These are phyloP conservation scores for Colletotrichum neosansevieriae DNA, from an alignment of 2,329 filamentous ascomycete species.

Conservation along the genomic window DNA sequence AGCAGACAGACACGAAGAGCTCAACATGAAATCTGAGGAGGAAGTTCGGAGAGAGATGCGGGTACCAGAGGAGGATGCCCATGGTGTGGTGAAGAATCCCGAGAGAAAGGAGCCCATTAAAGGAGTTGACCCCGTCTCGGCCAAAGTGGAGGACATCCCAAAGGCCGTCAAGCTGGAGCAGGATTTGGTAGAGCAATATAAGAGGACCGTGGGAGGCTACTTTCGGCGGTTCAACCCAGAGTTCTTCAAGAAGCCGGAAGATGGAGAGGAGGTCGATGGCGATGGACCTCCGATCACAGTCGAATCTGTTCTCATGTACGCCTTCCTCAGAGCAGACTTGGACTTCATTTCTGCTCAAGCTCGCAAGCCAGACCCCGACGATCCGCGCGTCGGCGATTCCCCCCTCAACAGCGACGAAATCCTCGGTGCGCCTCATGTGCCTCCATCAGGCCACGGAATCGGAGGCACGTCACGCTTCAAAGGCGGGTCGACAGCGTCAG, in stretches of 20 bases:
- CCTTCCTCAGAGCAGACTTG: slow-evolving; percentile 92
- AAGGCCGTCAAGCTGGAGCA: slow-evolving; percentile 78
- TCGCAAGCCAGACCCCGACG: slow-evolving; percentile 79
- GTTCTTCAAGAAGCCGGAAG: slow-evolving; percentile 69
- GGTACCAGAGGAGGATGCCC: slow-evolving; percentile 48
- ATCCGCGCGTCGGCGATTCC: slow-evolving; percentile 76
- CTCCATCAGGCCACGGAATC: slow-evolving; percentile 71
- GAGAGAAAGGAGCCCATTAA: slow-evolving; percentile 53
- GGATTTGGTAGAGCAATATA: slow-evolving; percentile 81
- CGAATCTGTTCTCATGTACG: slow-evolving; percentile 87
- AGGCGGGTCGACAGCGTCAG: slow-evolving; percentile 91
- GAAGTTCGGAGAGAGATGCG: slow-evolving; percentile 56
- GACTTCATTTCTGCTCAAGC: slow-evolving; percentile 95
- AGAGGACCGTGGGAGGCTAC: slow-evolving; percentile 89
- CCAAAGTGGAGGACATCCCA: slow-evolving; percentile 65
- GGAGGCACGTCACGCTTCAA: slow-evolving; percentile 85
- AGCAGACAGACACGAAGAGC: slow-evolving; percentile 48
- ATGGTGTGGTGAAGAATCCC: slow-evolving; percentile 51
- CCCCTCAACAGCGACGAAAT: slow-evolving; percentile 90
- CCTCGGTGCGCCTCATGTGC: slow-evolving; percentile 70
- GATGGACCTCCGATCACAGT: slow-evolving; percentile 66
- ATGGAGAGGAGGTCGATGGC: slow-evolving; percentile 29
- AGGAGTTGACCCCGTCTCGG: slow-evolving; percentile 59
- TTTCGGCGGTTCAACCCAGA: slow-evolving; percentile 90
- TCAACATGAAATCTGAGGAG: slow-evolving; percentile 64